These are phyloP conservation scores for Sclerotinia nivalis DNA, from an alignment of 2,329 filamentous ascomycete species.

Conservation along the genomic window DNA sequence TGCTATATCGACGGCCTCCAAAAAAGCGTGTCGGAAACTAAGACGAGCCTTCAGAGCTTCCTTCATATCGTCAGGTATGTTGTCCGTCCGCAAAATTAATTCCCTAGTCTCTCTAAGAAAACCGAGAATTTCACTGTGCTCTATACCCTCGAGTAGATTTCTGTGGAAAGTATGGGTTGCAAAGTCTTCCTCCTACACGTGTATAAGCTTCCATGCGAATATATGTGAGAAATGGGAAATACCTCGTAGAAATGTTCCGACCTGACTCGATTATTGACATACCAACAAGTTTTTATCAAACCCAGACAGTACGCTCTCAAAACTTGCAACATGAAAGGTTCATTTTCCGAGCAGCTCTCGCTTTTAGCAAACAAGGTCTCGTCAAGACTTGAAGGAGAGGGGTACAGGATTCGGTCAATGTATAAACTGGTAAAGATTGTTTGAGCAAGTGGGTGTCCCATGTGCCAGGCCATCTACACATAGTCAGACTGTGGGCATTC, in stretches of 20 bases:
- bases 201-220: slow-evolving; percentile 3
- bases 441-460: slow-evolving; percentile 92
- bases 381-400: slow-evolving; percentile 62
- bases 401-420: slow-evolving; percentile 78
- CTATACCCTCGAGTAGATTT: slow-evolving; percentile 67
- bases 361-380: slow-evolving; percentile 35
- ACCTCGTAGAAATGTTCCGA: slow-evolving; percentile 91
- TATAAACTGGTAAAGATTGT: slow-evolving; percentile 93
- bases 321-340: slow-evolving; percentile 59
- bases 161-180: slow-evolving; percentile 88
- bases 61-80: slow-evolving; percentile 42
- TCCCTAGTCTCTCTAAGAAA: slow-evolving; percentile 41
- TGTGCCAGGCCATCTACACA: slow-evolving; percentile 86
- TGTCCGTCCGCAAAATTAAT: slow-evolving; percentile 30
- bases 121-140: slow-evolving; percentile 45
- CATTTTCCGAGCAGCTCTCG: slow-evolving; percentile 36
- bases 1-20: slow-evolving; percentile 53
- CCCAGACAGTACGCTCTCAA: slow-evolving; percentile 85
- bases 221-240: slow-evolving; percentile 34
- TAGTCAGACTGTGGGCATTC: slow-evolving; percentile 18
- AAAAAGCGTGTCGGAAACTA: slow-evolving; percentile 63
- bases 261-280: slow-evolving; percentile 74
- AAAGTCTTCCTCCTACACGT: slow-evolving; percentile 86
- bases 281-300: slow-evolving; percentile 78
- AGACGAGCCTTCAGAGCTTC: slow-evolving; percentile 66